Percentiles rank a stretch among this genome's conserved stretches.
These are phyloP conservation scores for Pezicula neosporulosa DNA, from an alignment of 2,329 filamentous ascomycete genomes.

Conservation along the genomic window DNA sequence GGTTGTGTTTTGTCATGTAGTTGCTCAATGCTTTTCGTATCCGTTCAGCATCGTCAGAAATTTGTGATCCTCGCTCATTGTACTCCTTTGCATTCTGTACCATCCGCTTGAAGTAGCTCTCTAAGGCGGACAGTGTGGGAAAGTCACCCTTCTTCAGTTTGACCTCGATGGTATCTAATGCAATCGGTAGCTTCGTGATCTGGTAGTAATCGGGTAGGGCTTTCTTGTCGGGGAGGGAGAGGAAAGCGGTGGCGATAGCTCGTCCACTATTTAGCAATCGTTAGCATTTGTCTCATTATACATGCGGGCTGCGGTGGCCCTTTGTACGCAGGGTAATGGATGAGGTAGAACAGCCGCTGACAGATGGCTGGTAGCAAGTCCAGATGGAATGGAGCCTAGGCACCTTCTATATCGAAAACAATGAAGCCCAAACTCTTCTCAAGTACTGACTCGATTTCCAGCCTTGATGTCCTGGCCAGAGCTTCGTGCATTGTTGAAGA, in stretches of 20 bases:
- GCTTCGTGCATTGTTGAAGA: conserved; percentile 2
- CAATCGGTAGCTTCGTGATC: conserved; percentile 73
- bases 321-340: no score
- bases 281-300: neutral
- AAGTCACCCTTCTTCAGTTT: conserved; percentile 71
- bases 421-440: neutral
- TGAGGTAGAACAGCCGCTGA: neutral
- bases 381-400: neutral
- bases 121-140: conserved; percentile 66
- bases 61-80: conserved; percentile 67
- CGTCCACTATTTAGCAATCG: conserved; percentile 53
- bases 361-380: no score
- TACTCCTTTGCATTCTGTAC: conserved; percentile 84
- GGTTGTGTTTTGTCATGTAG: conserved; percentile 83
- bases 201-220: conserved; percentile 74
- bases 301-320: no score
- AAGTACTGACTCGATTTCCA: neutral
- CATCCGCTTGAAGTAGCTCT: conserved; percentile 85
- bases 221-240: conserved; percentile 62
- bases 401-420: no score
- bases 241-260: conserved; percentile 71
- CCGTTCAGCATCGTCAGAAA: conserved; percentile 82
- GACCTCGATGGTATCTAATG: conserved; percentile 70
- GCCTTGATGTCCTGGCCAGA: neutral
- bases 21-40: conserved; percentile 83